Conservation (phyloP, 2,329 filamentous ascomycete species). For the Aspergillus texensis region DNA sequence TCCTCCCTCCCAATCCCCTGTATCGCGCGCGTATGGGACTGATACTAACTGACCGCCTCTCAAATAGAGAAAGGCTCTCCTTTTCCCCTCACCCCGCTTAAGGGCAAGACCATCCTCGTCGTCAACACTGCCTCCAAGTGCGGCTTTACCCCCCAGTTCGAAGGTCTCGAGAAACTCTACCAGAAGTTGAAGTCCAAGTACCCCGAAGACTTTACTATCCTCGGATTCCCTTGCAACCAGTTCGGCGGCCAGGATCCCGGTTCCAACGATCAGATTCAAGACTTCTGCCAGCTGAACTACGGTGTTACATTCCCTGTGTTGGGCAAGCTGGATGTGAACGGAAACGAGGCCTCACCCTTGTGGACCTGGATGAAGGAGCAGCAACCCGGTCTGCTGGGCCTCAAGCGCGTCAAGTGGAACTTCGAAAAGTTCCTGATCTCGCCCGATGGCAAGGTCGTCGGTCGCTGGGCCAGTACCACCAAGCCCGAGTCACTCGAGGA, state of each 20-base stretch:
- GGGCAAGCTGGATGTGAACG: constrained; percentile 93
- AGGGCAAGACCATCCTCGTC: constrained; percentile 90
- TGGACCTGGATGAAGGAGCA: constrained; percentile 73
- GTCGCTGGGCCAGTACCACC: constrained; percentile 82
- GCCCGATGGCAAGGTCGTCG: constrained; percentile 81
- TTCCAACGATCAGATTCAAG: constrained; percentile 76
- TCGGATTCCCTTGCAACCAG: constrained; percentile 99
- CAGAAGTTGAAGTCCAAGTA: constrained; percentile 71
- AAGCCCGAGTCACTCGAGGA: constrained; percentile 82
- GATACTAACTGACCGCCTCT: constrained; percentile 11
- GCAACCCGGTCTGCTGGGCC: constrained; percentile 80
- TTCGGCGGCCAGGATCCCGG: constrained; percentile 91
- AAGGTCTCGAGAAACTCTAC: constrained; percentile 87
- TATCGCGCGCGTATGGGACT: background rate
- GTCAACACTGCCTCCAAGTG: constrained; percentile 99
- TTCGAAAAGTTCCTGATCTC: constrained; percentile 98
- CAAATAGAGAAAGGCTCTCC: constrained; percentile 70
- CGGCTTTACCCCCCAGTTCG: constrained; percentile 96
- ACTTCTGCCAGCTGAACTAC: constrained; percentile 91
- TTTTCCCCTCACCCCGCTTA: constrained; percentile 70
- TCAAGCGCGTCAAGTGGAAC: constrained; percentile 98
- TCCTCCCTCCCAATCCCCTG: background rate
- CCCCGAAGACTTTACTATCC: constrained; percentile 77
- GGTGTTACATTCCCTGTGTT: constrained; percentile 90
- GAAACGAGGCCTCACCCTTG: constrained; percentile 74